Evolutionary conservation across 768 basidiomycete genomes (phyloP).

Genomic region (Glaciozyma martinii): DNA sequence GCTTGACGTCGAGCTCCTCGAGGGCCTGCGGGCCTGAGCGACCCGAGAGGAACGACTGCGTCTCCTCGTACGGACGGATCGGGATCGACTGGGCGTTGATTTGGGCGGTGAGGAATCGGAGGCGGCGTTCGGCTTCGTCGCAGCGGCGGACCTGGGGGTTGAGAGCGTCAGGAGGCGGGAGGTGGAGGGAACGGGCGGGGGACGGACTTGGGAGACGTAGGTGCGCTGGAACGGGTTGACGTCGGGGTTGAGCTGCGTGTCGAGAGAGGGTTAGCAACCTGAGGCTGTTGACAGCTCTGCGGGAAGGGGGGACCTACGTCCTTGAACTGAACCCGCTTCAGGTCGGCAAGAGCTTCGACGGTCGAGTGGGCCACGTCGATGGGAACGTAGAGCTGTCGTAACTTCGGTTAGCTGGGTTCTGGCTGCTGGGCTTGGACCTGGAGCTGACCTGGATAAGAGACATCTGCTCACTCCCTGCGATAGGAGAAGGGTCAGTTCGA

Average conservation of each 20-base stretch:
- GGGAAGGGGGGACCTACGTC: conserved; percentile 53
- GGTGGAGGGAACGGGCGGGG: conserved; percentile 5
- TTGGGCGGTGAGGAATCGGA: conserved; percentile 78
- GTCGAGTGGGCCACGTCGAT: conserved; percentile 96
- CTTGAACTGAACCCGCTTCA: conserved; percentile 93
- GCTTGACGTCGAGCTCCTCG: conserved; percentile 81
- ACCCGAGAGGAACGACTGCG: conserved; percentile 75
- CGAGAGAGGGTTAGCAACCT: background rate
- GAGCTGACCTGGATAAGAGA: conserved; percentile 24
- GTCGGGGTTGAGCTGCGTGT: conserved; percentile 73
- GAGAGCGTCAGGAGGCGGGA: background rate
- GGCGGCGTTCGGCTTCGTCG: conserved; percentile 91
- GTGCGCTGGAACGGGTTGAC: conserved; percentile 98
- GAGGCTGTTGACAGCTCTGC: conserved; percentile 11
- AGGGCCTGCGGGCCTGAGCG: conserved; percentile 86
- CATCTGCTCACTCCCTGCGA: conserved; percentile 31
- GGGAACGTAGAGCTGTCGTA: conserved; percentile 77
- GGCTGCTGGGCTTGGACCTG: too few relatives aligned
- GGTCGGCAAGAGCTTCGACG: conserved; percentile 81
- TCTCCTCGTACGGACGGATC: conserved; percentile 76
- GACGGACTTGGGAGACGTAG: conserved; percentile 86
- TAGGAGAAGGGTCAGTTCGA: background rate
- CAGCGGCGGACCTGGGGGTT: conserved; percentile 45
- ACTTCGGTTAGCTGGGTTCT: background rate
- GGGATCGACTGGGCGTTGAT: conserved; percentile 78